Evolutionary conservation across 2,329 filamentous ascomycete species (phyloP).

Genomic region (Hirsutella rhossiliensis): DNA sequence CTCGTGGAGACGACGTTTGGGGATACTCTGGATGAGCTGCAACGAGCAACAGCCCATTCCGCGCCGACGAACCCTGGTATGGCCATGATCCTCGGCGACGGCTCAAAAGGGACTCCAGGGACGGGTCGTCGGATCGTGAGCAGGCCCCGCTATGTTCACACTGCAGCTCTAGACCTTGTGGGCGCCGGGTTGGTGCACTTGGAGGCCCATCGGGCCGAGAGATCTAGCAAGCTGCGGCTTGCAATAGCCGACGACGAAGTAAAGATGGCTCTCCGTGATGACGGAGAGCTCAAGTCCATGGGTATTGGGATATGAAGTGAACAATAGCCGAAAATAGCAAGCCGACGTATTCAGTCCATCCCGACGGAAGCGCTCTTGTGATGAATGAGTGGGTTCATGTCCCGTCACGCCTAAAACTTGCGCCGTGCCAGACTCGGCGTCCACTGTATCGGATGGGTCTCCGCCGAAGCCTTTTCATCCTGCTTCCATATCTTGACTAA

Average conservation of each 20-base stretch:
- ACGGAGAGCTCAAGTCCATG: slow-evolving; percentile 72
- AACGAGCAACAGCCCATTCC: slow-evolving; percentile 21
- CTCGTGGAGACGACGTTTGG: slow-evolving; percentile 79
- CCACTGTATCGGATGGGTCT: slow-evolving; percentile 89
- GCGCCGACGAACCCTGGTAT: slow-evolving; percentile 23
- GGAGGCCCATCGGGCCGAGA: slow-evolving; percentile 68
- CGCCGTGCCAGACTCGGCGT: slow-evolving; percentile 67
- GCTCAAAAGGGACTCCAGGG: slow-evolving; percentile 14
- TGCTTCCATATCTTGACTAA: slow-evolving; percentile 90
- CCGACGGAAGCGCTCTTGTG: neutral
- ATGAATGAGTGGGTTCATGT: neutral
- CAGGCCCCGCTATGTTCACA: slow-evolving; percentile 38
- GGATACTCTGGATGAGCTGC: slow-evolving; percentile 73
- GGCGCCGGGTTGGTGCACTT: slow-evolving; percentile 81
- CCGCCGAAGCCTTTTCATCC: slow-evolving; percentile 80
- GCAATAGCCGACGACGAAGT: slow-evolving; percentile 87
- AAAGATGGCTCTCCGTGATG: slow-evolving; percentile 74
- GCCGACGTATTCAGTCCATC: neutral
- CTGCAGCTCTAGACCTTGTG: slow-evolving; percentile 69
- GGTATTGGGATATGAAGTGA: slow-evolving; percentile 39
- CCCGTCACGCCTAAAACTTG: slow-evolving; percentile 45
- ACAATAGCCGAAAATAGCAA: slow-evolving; percentile 9
- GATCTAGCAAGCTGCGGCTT: slow-evolving; percentile 77
- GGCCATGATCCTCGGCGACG: slow-evolving; percentile 20
- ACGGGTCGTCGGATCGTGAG: slow-evolving; percentile 16